Base-by-base conservation (phyloP, 108 stramenopile genomes). In the Nitzschia sp. region DNA sequence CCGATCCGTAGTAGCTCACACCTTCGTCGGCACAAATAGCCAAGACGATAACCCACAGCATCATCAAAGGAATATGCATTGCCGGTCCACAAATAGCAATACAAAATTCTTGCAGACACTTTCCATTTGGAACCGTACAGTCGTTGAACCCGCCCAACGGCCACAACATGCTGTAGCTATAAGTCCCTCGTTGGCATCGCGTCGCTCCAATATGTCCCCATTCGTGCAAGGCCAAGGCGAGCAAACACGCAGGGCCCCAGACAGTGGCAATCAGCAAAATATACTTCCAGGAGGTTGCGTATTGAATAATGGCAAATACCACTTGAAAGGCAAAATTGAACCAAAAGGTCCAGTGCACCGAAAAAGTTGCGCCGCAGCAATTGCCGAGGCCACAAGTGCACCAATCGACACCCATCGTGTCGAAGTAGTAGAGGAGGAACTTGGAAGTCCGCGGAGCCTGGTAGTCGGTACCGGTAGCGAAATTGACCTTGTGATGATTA, bases 291-390 rank as follows among this genome's bases (percentile, higher is more conserved):
- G 55, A 58, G 22, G 44, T 25, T 13, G 44, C 22, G 45, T 69
- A 33, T 22, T 53, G 26, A 46, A 69, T 69, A 19, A 69, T 21
- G 3, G 68, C 55, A 57, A 58, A 46, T 1, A 69, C 35, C 30
- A 69, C 11, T 48, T 69, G 68, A 58, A 69, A 29, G 34, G 58
- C 31, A 5, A 57, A 69, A 19, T 58, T 58, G 45, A 57, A 69
- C 45, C 38, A 58, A 46, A 69, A 69, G 0, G 68, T 69, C 68
- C 68, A 69, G 68, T 69, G 68, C 9, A 69, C 26, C 1, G 60
- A 41, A 31, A 61, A 25, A 6, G n/a, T 61, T 8, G 41, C 41
- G 19, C 60, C 60, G 13, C 15, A 61, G 36, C 60, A 61, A 0
- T 41, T 36, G 32, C 60, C 60, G n/a, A 61, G 15, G 41, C 60